Evolutionary conservation across 2,329 filamentous ascomycete genomes (phyloP).

Genomic region (Colletotrichum incanum): DNA sequence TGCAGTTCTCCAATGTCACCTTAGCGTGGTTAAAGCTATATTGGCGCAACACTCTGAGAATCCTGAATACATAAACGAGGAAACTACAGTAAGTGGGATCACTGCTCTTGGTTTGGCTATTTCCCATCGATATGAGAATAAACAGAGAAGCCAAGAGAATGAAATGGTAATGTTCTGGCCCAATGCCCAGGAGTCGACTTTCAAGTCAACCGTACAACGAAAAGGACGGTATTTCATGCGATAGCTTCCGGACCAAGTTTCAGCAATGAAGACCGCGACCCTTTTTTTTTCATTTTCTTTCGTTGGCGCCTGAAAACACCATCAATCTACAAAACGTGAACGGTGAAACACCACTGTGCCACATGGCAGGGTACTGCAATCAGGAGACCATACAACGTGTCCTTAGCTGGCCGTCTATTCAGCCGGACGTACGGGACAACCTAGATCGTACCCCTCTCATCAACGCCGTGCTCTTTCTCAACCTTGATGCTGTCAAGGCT

Average conservation of each 20-base stretch:
- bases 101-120: background rate
- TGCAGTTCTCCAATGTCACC: background rate
- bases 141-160: too few relatives aligned
- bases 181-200: background rate
- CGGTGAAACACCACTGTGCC: background rate
- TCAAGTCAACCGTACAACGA: background rate
- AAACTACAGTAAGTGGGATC: background rate
- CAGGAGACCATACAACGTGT: background rate
- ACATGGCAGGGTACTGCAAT: fast-evolving
- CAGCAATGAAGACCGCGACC: fast-evolving
- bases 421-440: background rate
- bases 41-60: background rate
- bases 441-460: background rate
- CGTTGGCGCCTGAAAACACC: background rate
- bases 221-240: too few relatives aligned
- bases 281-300: background rate
- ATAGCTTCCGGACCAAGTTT: too few relatives aligned
- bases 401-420: background rate
- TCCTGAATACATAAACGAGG: background rate
- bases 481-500: background rate
- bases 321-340: background rate
- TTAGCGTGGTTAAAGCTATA: background rate
- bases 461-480: background rate
- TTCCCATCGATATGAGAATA: too few relatives aligned
- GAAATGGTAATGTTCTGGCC: background rate